These are phyloP conservation scores for Cavenderia fasciculata DNA, from an alignment of 78 protist species.

Conservation along the genomic window DNA sequence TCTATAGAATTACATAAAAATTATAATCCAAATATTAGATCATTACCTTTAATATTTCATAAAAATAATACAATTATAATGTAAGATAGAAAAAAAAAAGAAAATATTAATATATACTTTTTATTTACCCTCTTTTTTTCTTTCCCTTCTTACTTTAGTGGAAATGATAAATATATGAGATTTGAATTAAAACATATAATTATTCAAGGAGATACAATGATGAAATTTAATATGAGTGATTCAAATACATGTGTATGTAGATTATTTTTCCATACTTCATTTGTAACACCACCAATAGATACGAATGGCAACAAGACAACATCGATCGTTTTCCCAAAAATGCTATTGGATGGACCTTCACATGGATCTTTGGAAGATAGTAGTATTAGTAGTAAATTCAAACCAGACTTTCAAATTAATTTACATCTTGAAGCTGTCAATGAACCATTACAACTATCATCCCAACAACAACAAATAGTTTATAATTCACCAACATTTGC, in stretches of 20 bases:
- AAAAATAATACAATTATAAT: not conserved
- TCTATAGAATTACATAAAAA: not conserved
- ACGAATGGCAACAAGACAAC: not conserved
- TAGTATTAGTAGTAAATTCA: not conserved
- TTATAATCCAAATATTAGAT: conserved; percentile 30
- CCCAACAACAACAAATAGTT: too few species aligned
- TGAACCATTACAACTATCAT: not conserved
- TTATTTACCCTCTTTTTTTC: not conserved
- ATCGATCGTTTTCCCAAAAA: not conserved
- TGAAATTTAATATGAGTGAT: conserved; percentile 18
- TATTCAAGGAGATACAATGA: conserved; percentile 31
- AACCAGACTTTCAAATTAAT: not conserved
- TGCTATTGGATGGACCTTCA: not conserved
- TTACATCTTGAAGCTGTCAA: not conserved
- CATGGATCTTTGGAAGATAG: conserved; percentile 4
- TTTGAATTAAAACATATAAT: not conserved
- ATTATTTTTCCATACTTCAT: conserved; percentile 54
- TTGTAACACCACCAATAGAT: not conserved
- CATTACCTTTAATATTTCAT: conserved; percentile 42
- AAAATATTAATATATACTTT: not conserved
- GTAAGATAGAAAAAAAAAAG: not conserved
- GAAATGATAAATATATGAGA: conserved; percentile 3
- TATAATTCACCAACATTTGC: too few species aligned
- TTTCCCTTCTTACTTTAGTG: not conserved
- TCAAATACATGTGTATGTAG: conserved; percentile 24